These are phyloP conservation scores for Aspergillus neotritici DNA, from an alignment of 2,329 filamentous ascomycete genomes.

Conservation along the genomic window DNA sequence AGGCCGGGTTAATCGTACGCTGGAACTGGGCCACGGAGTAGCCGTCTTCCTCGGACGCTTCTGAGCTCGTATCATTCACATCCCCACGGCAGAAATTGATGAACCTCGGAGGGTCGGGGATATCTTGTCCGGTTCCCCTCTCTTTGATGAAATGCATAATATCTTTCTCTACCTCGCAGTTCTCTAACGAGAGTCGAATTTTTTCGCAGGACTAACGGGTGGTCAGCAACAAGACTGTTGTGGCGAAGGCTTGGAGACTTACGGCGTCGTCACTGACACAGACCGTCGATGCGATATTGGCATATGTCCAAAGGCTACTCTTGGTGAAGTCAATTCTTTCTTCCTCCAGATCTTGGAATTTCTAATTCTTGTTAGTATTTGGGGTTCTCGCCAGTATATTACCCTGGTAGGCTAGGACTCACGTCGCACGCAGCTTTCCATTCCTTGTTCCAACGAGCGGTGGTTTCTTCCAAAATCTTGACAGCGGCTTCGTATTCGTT, in stretches of 20 bases:
- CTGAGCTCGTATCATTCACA: constrained; percentile 69
- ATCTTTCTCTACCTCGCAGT: constrained; percentile 95
- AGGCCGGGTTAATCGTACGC: constrained; percentile 89
- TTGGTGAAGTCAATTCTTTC: constrained; percentile 96
- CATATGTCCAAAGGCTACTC: constrained; percentile 95
- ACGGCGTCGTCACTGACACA: constrained; percentile 91
- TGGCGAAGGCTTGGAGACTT: constrained; percentile 19
- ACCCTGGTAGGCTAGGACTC: constrained; percentile 18
- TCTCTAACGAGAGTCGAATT: constrained; percentile 84
- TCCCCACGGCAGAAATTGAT: constrained; percentile 95
- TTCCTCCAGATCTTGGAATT: constrained; percentile 98
- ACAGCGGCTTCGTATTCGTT: constrained; percentile 90
- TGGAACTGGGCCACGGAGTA: constrained; percentile 97
- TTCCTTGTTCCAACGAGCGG: constrained; percentile 90
- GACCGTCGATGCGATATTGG: constrained; percentile 93
- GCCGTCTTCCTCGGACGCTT: constrained; percentile 83
- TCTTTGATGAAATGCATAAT: constrained; percentile 85
- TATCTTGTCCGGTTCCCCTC: constrained; percentile 88
- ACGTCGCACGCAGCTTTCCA: constrained; percentile 92
- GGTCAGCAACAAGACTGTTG: constrained; percentile 9
- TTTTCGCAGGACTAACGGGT: constrained; percentile 73
- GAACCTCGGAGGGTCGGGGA: constrained; percentile 92
- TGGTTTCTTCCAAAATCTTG: constrained; percentile 91
- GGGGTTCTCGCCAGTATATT: background rate
- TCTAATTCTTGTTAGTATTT: constrained; percentile 47